Conservation (phyloP, 208 protist species). For the Herpetomonas tarakana region DNA sequence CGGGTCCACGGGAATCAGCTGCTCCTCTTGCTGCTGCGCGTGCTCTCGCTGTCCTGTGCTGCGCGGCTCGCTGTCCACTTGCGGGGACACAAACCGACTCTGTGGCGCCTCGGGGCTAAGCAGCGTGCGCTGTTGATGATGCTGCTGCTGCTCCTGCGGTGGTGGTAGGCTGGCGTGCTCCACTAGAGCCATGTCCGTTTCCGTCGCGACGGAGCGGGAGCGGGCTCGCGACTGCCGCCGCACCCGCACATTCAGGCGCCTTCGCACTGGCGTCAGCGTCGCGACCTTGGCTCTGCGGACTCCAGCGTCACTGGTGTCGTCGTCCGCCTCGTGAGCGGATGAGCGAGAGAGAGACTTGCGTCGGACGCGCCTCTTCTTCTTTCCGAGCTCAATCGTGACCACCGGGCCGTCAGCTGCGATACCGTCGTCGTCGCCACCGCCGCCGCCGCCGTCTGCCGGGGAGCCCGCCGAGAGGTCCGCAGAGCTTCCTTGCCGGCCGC, state of each 20-base stretch:
- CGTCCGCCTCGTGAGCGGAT: background rate
- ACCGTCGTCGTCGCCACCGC: too few species aligned
- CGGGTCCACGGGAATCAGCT: background rate
- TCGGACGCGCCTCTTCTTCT: too few species aligned
- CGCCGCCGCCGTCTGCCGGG: too few species aligned
- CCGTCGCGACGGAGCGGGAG: background rate
- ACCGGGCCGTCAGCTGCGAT: too few species aligned
- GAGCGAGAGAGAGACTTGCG: background rate
- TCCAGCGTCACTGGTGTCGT: background rate
- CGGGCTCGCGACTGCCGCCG: constrained; percentile 14
- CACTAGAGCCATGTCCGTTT: constrained; percentile 4
- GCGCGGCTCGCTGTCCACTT: background rate
- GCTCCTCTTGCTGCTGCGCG: background rate
- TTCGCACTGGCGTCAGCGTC: constrained; percentile 4
- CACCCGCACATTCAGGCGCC: constrained; percentile 17
- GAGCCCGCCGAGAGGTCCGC: too few species aligned
- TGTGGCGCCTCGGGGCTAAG: background rate
- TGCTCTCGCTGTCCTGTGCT: background rate
- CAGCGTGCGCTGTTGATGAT: background rate
- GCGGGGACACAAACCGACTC: constrained; percentile 4
- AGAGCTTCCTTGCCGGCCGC: too few species aligned
- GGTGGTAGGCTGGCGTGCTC: too few species aligned
- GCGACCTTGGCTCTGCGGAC: background rate
- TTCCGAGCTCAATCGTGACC: too few species aligned
- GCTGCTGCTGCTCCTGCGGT: too few species aligned